Evolutionary conservation across 768 basidiomycete genomes (phyloP), one percentile per base, ranked within the genome.

Genomic region (Amyloporia xantha): DNA sequence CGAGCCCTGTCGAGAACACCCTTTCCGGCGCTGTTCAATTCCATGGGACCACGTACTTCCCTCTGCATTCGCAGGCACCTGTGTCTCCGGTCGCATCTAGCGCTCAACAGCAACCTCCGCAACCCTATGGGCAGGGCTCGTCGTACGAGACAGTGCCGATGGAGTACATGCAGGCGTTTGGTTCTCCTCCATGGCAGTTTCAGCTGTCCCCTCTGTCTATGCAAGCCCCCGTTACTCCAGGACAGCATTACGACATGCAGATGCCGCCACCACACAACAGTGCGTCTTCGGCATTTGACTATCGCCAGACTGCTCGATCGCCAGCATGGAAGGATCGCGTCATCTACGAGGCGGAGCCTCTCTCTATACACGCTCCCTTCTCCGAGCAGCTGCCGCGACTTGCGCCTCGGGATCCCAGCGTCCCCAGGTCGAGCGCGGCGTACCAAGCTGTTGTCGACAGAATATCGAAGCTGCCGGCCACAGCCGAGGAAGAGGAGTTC

Each of bases 1-100:
- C 49, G 30, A 44, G 53, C 12, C 48, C 51, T 1, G 41, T 48
- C 13, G 52, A 52, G 37, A 44, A 37, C 5, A 52, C 55, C 15
- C 54, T 59, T 11, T 51, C 52, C 25, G 61, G 61, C 10, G 55
- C 61, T 0, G 44, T 59, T 19, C 57, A 55, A 25, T 56, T 47
- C 52, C 45, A 55, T 38, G 61, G 61, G 13, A 59, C 55, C 42
- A 53, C 59, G n/a, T 62, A 62, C 55, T 62, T 59, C 51, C 56
- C 55, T 1, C 51, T 40, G 30, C 44, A 47, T 21, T 41, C 52
- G 1, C 48, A 51, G 15, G 45, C 52, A 6, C 41, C 52, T 5
- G 49, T 28, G 17, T 30, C 54, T 27, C 54, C 49, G 20, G 13
- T 23, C 20, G 45, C 45, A 4, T 35, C 45, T 20, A 19, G 17